A percentile compares a stretch with the other conserved stretches of the same genome.
phyloP scores from a whole-genome alignment of 768 basidiomycete species.

The Boletus pseudo-olivaceus region DNA sequence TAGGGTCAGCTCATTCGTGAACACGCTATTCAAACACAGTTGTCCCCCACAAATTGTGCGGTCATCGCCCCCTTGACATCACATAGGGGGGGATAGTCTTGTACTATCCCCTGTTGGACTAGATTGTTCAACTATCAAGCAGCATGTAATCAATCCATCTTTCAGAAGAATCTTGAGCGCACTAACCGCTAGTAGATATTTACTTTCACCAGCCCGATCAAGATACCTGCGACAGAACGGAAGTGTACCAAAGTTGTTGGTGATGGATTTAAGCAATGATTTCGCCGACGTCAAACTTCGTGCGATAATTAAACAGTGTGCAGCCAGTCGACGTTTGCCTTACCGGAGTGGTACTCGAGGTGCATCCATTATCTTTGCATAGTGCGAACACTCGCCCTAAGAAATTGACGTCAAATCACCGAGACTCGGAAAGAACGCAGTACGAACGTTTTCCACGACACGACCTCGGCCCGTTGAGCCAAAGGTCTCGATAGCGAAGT shows the following conservation, averaged over 20 bases:
- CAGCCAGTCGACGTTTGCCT: constrained; percentile 18
- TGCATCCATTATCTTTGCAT: constrained; percentile 69
- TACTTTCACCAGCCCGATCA: constrained; percentile 88
- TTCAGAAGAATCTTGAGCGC: background rate
- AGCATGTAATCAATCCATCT: background rate
- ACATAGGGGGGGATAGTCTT: constrained; percentile 89
- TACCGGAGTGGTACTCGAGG: constrained; percentile 75
- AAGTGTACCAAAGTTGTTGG: constrained; percentile 89
- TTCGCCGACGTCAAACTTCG: constrained; percentile 81
- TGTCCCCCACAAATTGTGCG: constrained; percentile 74
- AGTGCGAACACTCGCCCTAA: constrained; percentile 93
- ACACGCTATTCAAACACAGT: background rate
- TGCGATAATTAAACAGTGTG: background rate
- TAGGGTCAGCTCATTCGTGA: constrained; percentile 6
- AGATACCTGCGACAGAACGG: constrained; percentile 96
- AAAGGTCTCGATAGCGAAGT: constrained; percentile 98
- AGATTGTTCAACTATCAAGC: constrained; percentile 74
- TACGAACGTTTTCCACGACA: constrained; percentile 73
- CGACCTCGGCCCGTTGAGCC: constrained; percentile 93
- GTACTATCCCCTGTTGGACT: constrained; percentile 83
- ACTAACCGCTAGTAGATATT: constrained; percentile 84
- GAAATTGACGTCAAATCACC: background rate
- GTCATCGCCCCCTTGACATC: constrained; percentile 88
- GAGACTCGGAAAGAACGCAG: background rate
- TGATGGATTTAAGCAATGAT: constrained; percentile 80